Conservation (phyloP, 768 basidiomycete genomes). For the Mycena olivaceomarginata region DNA sequence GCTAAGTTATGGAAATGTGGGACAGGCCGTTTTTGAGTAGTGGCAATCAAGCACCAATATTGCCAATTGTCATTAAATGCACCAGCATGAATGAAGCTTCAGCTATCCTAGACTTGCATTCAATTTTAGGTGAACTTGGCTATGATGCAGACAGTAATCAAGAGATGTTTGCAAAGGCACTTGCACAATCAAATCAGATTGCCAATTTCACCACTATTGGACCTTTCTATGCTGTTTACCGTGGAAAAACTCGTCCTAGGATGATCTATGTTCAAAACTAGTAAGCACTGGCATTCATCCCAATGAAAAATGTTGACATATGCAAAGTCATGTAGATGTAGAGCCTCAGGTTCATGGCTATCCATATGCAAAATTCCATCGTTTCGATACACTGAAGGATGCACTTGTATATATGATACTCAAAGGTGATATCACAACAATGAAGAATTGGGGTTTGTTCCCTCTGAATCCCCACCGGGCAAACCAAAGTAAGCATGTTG, state of each 20-base stretch:
- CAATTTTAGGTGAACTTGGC: background rate
- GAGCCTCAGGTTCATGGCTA: slow-evolving; percentile 5
- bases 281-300: background rate
- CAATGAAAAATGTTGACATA: background rate
- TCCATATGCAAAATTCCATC: slow-evolving; percentile 1
- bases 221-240: slow-evolving; percentile 25
- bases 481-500: background rate
- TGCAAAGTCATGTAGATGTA: background rate
- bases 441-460: background rate
- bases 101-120: background rate
- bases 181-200: background rate
- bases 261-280: slow-evolving; percentile 14
- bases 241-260: background rate
- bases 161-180: slow-evolving; percentile 9
- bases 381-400: slow-evolving; percentile 15
- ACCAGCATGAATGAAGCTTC: background rate
- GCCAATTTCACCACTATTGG: background rate
- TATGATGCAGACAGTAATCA: background rate
- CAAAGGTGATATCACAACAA: slow-evolving; percentile 1
- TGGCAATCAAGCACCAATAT: background rate
- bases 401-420: slow-evolving; percentile 25
- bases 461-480: no score
- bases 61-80: slow-evolving; percentile 27
- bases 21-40: no score
- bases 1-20: no score